Evolutionary conservation across 106 monocot genomes (phyloP).

Genomic region (Hemerocallis citrina): DNA sequence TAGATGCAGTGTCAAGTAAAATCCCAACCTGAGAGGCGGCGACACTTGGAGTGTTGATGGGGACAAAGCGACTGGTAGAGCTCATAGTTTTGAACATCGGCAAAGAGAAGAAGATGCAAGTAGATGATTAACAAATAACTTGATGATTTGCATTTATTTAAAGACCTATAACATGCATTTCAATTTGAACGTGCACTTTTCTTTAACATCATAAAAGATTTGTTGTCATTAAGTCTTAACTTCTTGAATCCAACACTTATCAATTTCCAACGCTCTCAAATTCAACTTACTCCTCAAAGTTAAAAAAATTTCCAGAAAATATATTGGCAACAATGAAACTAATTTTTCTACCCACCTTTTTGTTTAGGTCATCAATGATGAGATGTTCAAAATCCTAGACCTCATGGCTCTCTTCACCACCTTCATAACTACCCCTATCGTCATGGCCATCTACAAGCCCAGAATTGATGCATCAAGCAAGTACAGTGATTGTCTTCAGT

Average conservation of each 20-base stretch:
- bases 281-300: not conserved
- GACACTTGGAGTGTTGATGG: constrained; percentile 57
- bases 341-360: not conserved
- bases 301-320: not conserved
- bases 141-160: too few relatives aligned
- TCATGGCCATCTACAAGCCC: constrained; percentile 43
- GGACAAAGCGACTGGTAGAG: constrained; percentile 68
- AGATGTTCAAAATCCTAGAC: constrained; percentile 47
- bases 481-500: constrained; percentile 14
- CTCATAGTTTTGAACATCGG: constrained; percentile 65
- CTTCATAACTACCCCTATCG: constrained; percentile 48
- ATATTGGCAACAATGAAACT: not conserved
- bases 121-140: too few relatives aligned
- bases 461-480: not conserved
- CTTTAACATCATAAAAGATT: too few relatives aligned
- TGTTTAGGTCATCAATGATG: constrained; percentile 39
- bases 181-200: too few relatives aligned
- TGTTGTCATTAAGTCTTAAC: too few relatives aligned
- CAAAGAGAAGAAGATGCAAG: constrained; percentile 45
- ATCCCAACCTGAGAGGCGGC: constrained; percentile 37
- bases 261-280: not conserved
- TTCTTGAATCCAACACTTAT: not conserved
- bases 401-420: constrained; percentile 68
- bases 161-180: too few relatives aligned
- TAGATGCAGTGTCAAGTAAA: constrained; percentile 24